A percentile compares a stretch with the other conserved stretches of the same genome.
phyloP scores from a whole-genome alignment of 2,329 filamentous ascomycete genomes.

The Epichloe glyceriae region DNA sequence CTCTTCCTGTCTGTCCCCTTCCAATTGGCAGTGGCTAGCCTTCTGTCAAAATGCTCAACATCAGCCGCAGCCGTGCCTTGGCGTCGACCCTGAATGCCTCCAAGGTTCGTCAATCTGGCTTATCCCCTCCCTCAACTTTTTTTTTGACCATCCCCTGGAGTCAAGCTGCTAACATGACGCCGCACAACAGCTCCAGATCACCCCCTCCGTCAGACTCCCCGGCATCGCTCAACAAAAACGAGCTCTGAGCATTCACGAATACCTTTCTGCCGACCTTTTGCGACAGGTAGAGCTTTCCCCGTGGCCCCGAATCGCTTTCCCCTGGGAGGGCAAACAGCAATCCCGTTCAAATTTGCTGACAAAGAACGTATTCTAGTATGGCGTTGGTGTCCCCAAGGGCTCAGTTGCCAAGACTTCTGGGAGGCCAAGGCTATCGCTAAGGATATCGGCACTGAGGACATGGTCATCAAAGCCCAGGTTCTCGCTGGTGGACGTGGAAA shows the following conservation, averaged over 20 bases:
- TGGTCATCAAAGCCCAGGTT: slow-evolving; percentile 99
- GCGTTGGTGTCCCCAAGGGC: slow-evolving; percentile 83
- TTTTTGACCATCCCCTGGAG: slow-evolving; percentile 7
- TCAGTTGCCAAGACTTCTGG: slow-evolving; percentile 68
- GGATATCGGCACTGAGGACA: slow-evolving; percentile 83
- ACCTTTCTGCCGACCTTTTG: slow-evolving; percentile 86
- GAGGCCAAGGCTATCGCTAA: slow-evolving; percentile 91
- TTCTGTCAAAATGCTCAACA: slow-evolving; percentile 62
- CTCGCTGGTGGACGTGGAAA: slow-evolving; percentile 96
- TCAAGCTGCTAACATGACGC: slow-evolving; percentile 5
- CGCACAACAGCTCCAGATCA: slow-evolving; percentile 17
- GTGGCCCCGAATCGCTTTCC: not conserved
- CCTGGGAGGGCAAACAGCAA: not conserved
- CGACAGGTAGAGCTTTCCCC: slow-evolving; percentile 41
- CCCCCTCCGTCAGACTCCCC: slow-evolving; percentile 43
- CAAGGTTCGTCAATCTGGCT: slow-evolving; percentile 43
- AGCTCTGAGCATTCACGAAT: slow-evolving; percentile 94
- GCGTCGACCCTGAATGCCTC: slow-evolving; percentile 66
- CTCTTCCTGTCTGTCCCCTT: slow-evolving; percentile 7
- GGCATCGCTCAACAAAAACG: slow-evolving; percentile 66
- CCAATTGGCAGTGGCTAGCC: slow-evolving; percentile 8
- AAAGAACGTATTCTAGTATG: slow-evolving; percentile 51
- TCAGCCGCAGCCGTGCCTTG: slow-evolving; percentile 70
- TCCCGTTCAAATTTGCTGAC: slow-evolving; percentile 6
- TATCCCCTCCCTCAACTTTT: not conserved